Evolutionary conservation across 306 rosid genomes (phyloP).

Genomic region (Vigna unguiculata): DNA sequence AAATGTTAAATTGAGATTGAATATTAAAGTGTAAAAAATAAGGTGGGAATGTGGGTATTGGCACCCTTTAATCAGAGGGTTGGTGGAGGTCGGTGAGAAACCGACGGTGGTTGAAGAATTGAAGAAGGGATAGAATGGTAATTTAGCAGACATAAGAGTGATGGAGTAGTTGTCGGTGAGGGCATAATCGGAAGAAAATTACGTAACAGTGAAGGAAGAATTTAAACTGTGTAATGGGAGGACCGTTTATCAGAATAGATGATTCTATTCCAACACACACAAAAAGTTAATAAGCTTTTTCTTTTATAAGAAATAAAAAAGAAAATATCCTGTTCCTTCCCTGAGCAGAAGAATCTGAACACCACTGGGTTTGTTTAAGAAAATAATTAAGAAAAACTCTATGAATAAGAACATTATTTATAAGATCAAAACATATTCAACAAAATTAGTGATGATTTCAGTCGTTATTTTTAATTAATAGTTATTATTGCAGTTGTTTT

Average conservation of each 20-base stretch:
- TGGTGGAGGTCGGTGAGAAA: conserved; percentile 40
- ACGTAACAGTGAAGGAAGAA: conserved; percentile 31
- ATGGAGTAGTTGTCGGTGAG: conserved; percentile 38
- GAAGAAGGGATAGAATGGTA: conserved; percentile 34
- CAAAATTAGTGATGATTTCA: no score
- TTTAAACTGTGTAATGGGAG: background rate
- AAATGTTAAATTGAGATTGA: background rate
- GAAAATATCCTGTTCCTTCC: background rate
- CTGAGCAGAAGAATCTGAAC: no score
- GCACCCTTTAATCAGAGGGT: background rate
- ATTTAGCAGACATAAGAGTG: background rate
- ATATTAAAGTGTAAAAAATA: background rate
- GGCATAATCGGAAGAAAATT: background rate
- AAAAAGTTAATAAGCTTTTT: background rate
- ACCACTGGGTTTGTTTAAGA: no score
- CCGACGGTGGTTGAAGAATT: conserved; percentile 5
- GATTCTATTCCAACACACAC: conserved; percentile 10
- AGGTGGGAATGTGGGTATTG: background rate
- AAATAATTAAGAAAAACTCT: no score
- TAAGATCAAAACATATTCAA: no score
- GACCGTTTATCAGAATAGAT: background rate
- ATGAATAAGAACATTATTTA: no score
- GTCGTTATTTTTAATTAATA: no score
- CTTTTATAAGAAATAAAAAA: no score
- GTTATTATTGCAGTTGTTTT: no score